Percentiles rank a stretch among this genome's conserved stretches.
phyloP scores from a whole-genome alignment of 2,329 filamentous ascomycete species.

The Fusarium buxicola region DNA sequence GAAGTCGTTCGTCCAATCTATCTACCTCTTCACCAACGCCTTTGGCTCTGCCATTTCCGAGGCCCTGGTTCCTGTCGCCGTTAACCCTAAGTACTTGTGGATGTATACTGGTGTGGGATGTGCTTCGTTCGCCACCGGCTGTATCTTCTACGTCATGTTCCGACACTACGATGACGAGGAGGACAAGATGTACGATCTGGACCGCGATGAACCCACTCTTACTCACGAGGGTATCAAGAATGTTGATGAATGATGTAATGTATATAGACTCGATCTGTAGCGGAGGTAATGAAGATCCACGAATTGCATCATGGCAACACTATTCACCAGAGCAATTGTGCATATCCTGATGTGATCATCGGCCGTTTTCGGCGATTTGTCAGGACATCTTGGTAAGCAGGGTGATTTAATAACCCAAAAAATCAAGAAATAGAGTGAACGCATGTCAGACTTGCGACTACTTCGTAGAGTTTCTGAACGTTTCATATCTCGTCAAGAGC shows the following conservation, averaged over 20 bases:
- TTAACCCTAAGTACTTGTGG: constrained; percentile 74
- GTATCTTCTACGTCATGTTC: constrained; percentile 62
- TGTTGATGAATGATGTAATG: constrained; percentile 29
- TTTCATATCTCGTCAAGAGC: too few relatives aligned
- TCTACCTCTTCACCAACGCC: constrained; percentile 71
- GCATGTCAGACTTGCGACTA: too few relatives aligned
- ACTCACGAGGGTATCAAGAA: constrained; percentile 32
- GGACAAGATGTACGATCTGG: constrained; percentile 54
- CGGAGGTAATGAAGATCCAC: constrained; percentile 1
- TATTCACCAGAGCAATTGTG: too few relatives aligned
- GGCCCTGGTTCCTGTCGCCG: constrained; percentile 68
- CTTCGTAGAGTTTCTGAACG: too few relatives aligned
- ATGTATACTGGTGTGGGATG: constrained; percentile 71
- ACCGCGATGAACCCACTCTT: constrained; percentile 49
- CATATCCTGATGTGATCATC: too few relatives aligned
- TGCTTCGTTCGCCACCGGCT: constrained; percentile 60
- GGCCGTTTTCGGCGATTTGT: too few relatives aligned
- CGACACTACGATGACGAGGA: constrained; percentile 54
- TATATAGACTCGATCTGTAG: not conserved
- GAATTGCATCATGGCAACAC: not conserved
- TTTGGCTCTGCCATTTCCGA: constrained; percentile 70
- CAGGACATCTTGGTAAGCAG: too few relatives aligned
- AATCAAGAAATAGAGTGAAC: too few relatives aligned
- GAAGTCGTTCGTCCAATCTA: constrained; percentile 69
- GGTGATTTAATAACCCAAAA: too few relatives aligned